Percentiles rank a stretch among this genome's conserved stretches.
Conservation (phyloP, 805 yeast genomes). For the Tanozyma kutaoensis region DNA sequence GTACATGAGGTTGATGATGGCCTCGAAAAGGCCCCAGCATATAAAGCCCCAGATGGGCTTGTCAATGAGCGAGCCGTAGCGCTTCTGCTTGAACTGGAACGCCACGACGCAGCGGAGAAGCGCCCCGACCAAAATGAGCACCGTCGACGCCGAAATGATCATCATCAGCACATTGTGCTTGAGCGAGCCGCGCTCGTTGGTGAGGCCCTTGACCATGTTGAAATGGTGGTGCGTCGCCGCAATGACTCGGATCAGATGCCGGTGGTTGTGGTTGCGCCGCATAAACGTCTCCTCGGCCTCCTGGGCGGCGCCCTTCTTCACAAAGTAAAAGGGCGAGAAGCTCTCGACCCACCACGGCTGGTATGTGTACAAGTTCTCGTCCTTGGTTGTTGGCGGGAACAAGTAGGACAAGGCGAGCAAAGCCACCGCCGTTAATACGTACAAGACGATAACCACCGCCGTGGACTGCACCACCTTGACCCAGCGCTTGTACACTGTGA, state of each 20-base stretch:
- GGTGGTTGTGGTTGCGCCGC: conserved; percentile 32
- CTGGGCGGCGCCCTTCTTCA: conserved; percentile 36
- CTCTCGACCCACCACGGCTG: conserved; percentile 75
- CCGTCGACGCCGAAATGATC: conserved; percentile 31
- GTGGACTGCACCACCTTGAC: conserved; percentile 42
- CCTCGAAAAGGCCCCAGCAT: conserved; percentile 58
- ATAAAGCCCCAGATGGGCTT: conserved; percentile 53
- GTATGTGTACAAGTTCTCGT: conserved; percentile 40
- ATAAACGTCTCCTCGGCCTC: conserved; percentile 34
- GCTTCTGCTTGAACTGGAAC: conserved; percentile 18
- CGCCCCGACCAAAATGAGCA: conserved; percentile 37
- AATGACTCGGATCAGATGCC: conserved; percentile 44
- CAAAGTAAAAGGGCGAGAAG: conserved; percentile 46
- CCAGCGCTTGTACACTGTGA: conserved; percentile 33
- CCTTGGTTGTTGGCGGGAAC: conserved; percentile 39
- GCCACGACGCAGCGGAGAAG: conserved; percentile 35
- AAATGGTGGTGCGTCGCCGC: conserved; percentile 39
- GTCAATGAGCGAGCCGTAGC: conserved; percentile 6
- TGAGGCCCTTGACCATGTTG: conserved; percentile 22
- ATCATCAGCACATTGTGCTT: conserved; percentile 38
- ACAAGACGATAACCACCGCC: conserved; percentile 20
- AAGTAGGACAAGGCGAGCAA: conserved; percentile 39
- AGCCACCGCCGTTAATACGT: conserved; percentile 38
- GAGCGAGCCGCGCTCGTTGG: conserved; percentile 26
- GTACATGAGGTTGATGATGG: conserved; percentile 40